A percentile compares a stretch with the other conserved stretches of the same genome.
These are phyloP conservation scores for Heritiera fomes DNA, from an alignment of 345 rosid species.

Conservation along the genomic window DNA sequence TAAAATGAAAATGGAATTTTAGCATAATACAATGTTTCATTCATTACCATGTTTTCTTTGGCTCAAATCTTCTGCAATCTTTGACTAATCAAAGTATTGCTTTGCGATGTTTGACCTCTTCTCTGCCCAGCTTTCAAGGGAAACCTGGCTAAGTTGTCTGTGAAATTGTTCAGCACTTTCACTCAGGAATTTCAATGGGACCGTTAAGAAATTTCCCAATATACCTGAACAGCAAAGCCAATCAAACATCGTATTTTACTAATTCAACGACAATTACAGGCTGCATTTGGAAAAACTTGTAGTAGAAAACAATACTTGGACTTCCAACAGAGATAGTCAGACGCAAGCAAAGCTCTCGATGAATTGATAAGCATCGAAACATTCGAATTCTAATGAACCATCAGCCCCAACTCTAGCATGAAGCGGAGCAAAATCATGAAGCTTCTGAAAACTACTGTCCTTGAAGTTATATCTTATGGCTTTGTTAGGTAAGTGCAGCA, in stretches of 20 bases:
- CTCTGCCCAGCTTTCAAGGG: not conserved
- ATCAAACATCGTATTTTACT: not conserved
- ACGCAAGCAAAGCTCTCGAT: constrained; percentile 24
- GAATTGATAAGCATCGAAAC: constrained; percentile 23
- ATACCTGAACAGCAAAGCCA: too few species aligned
- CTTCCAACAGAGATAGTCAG: constrained; percentile 12
- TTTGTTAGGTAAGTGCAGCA: constrained; percentile 29
- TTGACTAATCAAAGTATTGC: not conserved
- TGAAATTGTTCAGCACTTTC: constrained; percentile 3
- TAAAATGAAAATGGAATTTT: not conserved
- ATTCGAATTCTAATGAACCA: not conserved
- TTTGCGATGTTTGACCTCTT: not conserved
- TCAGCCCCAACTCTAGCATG: not conserved
- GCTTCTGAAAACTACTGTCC: constrained; percentile 22
- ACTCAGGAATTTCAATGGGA: not conserved
- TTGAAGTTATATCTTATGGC: constrained; percentile 30
- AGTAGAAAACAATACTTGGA: not conserved
- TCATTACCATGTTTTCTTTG: not conserved
- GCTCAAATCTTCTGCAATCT: not conserved
- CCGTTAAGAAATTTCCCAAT: too few species aligned
- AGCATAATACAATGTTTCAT: too few species aligned
- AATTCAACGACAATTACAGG: not conserved
- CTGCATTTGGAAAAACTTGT: not conserved
- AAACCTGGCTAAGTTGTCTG: not conserved
- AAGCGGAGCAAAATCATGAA: constrained; percentile 20